Base-by-base conservation (phyloP, 768 basidiomycete species). In the Sutorius australiensis region DNA sequence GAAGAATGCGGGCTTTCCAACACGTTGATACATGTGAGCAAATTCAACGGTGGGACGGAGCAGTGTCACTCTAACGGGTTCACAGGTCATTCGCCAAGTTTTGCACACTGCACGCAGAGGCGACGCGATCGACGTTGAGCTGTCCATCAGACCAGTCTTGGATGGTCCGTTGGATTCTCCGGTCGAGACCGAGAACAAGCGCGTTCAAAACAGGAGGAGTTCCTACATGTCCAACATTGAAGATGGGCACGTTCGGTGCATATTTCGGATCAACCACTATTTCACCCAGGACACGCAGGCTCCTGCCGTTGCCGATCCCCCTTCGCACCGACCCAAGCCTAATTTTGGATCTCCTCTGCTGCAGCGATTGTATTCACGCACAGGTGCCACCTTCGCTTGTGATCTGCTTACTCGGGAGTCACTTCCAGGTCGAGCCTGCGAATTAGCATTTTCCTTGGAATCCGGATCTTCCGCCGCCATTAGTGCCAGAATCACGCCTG, bases 61-160 rank as follows among this genome's bases (percentile, higher is more conserved):
- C 34, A 21, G 27, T 38, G 30, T 38, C 41, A 34, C 61, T 50
- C 62, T 70, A 46, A 65, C 55, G 44, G 37, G 48, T 51, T 36
- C 48, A 36, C 62, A 97, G 94, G 78, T 94, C 56, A 72, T 92
- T 48, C 88, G 92, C 30, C 95, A 95, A 77, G 76, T 95, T 38
- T 71, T 98, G 37, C 73, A 74, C 40, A 81, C 83, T 31, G 76
- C 89, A n/a, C 73, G 74, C 43, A 73, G 66, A 33, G 90, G 90
- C 13, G 95, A 97, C 66, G 83, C 87, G 32, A 80, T 98, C 42
- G 93, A 95, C 63, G 70, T 97, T 50, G 92, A 95, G 8, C 78
- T 98, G 19, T 78, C 80, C 54, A 73, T 90, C 42, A 73, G 67
- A 51, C 69, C 72, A 8, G 58, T 66, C 13, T 57, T 53, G 54